Evolutionary conservation across 164 flowering plant genomes (phyloP).

Genomic region (Chimonanthus praecox): DNA sequence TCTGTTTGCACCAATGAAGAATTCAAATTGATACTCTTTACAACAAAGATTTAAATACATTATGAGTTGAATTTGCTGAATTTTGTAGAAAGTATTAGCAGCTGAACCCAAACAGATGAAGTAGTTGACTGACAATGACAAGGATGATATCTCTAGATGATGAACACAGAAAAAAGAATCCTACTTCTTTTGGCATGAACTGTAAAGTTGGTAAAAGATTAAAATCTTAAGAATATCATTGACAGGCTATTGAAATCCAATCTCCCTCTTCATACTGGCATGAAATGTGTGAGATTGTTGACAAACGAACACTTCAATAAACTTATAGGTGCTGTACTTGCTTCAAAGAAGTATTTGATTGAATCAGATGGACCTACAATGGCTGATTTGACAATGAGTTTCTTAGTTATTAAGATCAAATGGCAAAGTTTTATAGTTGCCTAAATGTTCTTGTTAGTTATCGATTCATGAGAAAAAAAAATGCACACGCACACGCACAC

Average conservation of each 20-base stretch:
- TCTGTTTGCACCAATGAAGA: slow-evolving; percentile 28
- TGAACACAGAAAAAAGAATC: too few species aligned
- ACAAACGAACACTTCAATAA: too few species aligned
- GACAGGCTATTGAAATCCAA: background rate
- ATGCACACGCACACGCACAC: background rate
- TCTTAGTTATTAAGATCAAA: background rate
- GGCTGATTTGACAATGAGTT: background rate
- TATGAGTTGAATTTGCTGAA: too few species aligned
- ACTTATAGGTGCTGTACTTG: background rate
- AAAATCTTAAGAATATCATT: background rate
- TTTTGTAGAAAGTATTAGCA: too few species aligned
- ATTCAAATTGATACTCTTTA: background rate
- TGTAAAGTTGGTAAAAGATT: background rate
- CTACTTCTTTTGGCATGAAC: background rate
- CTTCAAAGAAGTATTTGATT: too few species aligned
- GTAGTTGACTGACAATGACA: background rate
- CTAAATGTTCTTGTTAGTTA: too few species aligned
- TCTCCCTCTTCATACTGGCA: background rate
- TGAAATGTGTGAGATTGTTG: background rate
- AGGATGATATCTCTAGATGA: background rate
- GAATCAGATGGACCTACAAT: background rate
- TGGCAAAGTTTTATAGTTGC: background rate
- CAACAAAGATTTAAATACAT: background rate
- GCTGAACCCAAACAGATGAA: background rate
- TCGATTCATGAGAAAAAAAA: too few species aligned